These are phyloP conservation scores for Theileria parva DNA, from an alignment of 169 alveolate genomes.

Conservation along the genomic window DNA sequence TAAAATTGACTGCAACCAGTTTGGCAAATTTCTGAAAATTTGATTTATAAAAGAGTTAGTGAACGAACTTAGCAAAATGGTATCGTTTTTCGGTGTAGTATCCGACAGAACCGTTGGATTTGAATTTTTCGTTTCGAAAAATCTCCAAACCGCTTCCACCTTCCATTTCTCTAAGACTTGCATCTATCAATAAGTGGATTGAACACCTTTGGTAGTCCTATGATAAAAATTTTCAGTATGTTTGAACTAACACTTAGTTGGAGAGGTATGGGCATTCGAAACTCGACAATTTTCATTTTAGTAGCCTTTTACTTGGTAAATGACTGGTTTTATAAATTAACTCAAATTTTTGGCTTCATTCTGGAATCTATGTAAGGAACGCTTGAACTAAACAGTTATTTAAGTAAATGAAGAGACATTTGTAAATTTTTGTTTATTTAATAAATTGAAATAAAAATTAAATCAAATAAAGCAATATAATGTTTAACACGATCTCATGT, in stretches of 20 bases:
- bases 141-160: slow-evolving; percentile 61
- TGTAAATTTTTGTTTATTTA: background rate
- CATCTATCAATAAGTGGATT: slow-evolving; percentile 40
- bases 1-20: slow-evolving; percentile 58
- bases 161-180: slow-evolving; percentile 57
- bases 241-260: slow-evolving; percentile 32
- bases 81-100: slow-evolving; percentile 42
- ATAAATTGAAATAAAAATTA: too few relatives aligned
- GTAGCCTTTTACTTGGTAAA: background rate
- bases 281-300: slow-evolving; percentile 63
- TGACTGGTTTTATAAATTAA: background rate
- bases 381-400: background rate
- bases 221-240: background rate
- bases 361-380: background rate
- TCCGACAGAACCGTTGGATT: slow-evolving; percentile 29
- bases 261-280: slow-evolving; percentile 57
- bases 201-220: slow-evolving; percentile 50
- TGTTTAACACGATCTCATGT: background rate
- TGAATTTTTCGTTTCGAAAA: slow-evolving; percentile 40
- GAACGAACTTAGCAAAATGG: slow-evolving; percentile 59
- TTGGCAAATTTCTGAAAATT: slow-evolving; percentile 50
- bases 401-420: background rate
- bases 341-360: background rate
- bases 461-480: background rate
- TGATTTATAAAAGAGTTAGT: background rate